These are phyloP conservation scores for Alternaria sp. DNA, from an alignment of 2,329 filamentous ascomycete genomes.

Conservation along the genomic window DNA sequence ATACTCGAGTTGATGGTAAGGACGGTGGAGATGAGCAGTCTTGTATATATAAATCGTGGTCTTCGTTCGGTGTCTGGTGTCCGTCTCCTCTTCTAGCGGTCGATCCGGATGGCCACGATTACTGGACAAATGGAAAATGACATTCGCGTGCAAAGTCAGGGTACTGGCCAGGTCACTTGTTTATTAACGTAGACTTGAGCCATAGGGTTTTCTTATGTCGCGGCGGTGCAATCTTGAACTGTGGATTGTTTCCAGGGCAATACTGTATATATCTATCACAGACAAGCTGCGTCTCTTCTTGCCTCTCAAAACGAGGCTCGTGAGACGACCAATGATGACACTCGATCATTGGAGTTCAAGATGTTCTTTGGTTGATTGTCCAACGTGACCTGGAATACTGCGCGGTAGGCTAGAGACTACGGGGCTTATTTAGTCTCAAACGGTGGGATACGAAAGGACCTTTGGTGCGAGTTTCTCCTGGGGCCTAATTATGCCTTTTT, in stretches of 20 bases:
- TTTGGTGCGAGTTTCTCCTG: background rate
- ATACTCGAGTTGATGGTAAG: no score
- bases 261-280: background rate
- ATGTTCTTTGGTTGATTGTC: background rate
- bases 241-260: background rate
- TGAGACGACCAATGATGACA: background rate
- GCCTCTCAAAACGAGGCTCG: background rate
- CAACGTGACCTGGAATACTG: background rate
- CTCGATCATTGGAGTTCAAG: background rate
- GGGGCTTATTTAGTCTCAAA: background rate
- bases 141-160: no score
- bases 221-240: background rate
- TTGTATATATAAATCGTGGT: no score
- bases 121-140: no score
- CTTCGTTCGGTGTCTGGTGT: background rate
- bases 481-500: no score
- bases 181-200: no score
- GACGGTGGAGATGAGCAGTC: no score
- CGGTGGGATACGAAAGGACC: slow-evolving; percentile 1
- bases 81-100: background rate
- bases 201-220: no score
- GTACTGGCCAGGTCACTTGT: no score
- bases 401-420: slow-evolving; percentile 8
- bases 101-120: background rate
- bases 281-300: background rate